These are phyloP conservation scores for Durusdinium trenchii DNA, from an alignment of 73 alveolate species.

Conservation along the genomic window DNA sequence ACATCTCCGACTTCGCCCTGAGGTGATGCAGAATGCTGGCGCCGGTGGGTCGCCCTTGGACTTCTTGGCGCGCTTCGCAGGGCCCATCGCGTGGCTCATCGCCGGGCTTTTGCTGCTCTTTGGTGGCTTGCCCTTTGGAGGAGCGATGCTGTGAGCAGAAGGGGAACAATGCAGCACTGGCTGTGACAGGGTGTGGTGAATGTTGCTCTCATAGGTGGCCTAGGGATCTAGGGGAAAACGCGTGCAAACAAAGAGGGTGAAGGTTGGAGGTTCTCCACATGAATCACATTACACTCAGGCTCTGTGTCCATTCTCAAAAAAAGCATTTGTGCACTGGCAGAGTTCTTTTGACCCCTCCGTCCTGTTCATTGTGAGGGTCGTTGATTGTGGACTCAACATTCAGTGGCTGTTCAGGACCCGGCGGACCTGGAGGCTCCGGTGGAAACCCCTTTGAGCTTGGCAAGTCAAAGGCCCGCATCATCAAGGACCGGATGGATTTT, in stretches of 20 bases:
- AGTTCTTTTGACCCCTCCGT: no score
- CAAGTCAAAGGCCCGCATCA: conserved; percentile 94
- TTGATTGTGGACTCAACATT: no score
- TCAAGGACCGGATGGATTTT: conserved; percentile 71
- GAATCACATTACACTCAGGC: no score
- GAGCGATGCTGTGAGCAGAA: not conserved
- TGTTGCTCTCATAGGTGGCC: no score
- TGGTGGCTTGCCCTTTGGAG: conserved; percentile 84
- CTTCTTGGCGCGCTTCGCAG: conserved; percentile 84
- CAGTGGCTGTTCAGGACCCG: conserved; percentile 37
- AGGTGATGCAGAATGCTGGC: conserved; percentile 73
- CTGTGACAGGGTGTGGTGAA: not conserved
- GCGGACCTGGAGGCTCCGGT: conserved; percentile 70
- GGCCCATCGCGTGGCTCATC: conserved; percentile 91
- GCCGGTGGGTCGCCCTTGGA: conserved; percentile 87
- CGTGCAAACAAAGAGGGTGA: no score
- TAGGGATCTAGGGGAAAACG: no score
- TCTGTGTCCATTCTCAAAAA: no score
- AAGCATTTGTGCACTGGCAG: no score
- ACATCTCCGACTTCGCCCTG: no score
- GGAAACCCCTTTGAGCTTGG: conserved; percentile 94
- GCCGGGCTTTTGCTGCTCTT: conserved; percentile 72
- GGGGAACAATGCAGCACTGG: not conserved
- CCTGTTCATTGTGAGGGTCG: no score
- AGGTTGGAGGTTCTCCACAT: no score